A percentile compares a stretch with the other conserved stretches of the same genome.
Conservation (phyloP, 1,284 basidiomycete species). For the Cutaneotrichosporon dermatis region DNA sequence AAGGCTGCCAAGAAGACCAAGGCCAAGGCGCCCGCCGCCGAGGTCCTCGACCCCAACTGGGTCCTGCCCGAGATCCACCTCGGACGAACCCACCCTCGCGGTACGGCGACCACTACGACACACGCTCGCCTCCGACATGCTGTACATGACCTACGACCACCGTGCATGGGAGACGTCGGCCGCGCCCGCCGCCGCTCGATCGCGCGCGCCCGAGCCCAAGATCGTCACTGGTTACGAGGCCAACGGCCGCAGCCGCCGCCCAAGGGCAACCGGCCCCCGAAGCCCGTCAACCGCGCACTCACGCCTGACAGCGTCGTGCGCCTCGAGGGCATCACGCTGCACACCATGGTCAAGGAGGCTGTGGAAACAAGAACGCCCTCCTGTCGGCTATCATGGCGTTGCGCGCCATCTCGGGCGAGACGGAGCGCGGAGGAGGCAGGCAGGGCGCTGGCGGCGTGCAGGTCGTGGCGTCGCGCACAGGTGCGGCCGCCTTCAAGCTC, state of each 20-base stretch:
- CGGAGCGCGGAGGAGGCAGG: slow-evolving; percentile 62
- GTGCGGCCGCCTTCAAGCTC: slow-evolving; percentile 77
- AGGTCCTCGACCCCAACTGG: slow-evolving; percentile 15
- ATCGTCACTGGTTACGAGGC: slow-evolving; percentile 45
- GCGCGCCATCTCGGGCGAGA: slow-evolving; percentile 81
- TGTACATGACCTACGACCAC: slow-evolving; percentile 95
- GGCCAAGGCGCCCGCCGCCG: not conserved
- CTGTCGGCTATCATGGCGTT: slow-evolving; percentile 80
- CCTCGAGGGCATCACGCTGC: slow-evolving; percentile 78
- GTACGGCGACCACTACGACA: slow-evolving; percentile 78
- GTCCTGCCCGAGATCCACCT: slow-evolving; percentile 44
- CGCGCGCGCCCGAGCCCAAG: slow-evolving; percentile 16
- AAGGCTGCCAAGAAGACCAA: not conserved
- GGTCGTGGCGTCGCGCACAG: slow-evolving; percentile 71
- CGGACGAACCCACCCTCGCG: slow-evolving; percentile 66
- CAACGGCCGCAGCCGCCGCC: slow-evolving; percentile 44
- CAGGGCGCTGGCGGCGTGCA: slow-evolving; percentile 70
- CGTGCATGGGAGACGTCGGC: slow-evolving; percentile 38
- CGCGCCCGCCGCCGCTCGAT: slow-evolving; percentile 2
- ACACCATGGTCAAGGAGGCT: slow-evolving; percentile 77
- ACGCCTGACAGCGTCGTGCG: slow-evolving; percentile 64
- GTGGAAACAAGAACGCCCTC: slow-evolving; percentile 71
- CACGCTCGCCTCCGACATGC: slow-evolving; percentile 77
- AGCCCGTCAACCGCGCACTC: slow-evolving; percentile 51
- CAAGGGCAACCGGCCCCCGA: slow-evolving; percentile 42